Percentiles rank a stretch among this genome's conserved stretches.
Conservation (phyloP, 768 basidiomycete species). For the Amanita fuliginea region DNA sequence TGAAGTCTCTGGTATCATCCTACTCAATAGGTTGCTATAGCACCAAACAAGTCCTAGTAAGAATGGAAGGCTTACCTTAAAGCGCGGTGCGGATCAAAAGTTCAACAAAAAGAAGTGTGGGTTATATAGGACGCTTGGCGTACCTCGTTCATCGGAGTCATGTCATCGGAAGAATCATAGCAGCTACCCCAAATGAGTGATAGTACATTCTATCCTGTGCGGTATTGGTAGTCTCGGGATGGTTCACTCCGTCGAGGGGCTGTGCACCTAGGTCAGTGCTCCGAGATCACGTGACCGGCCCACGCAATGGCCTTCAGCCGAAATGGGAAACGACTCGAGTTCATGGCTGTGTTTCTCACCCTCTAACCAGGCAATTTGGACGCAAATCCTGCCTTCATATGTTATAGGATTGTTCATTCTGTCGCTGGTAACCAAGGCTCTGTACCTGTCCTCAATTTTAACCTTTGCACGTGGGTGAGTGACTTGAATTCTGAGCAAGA, state of each 20-base stretch:
- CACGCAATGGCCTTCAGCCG: background rate
- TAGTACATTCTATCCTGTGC: background rate
- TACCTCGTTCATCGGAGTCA: background rate
- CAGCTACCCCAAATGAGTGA: background rate
- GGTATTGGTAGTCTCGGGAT: background rate
- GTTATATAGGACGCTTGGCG: background rate
- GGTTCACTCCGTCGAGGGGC: background rate
- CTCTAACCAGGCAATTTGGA: background rate
- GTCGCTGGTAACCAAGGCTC: background rate
- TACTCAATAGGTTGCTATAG: conserved; percentile 1
- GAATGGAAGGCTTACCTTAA: conserved; percentile 1
- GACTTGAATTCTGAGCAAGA: background rate
- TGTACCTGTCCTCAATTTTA: background rate
- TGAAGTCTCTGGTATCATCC: conserved; percentile 5
- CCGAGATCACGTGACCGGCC: background rate
- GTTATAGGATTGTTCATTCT: background rate
- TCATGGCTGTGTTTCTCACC: background rate
- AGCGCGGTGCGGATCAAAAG: conserved; percentile 1
- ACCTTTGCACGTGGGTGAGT: background rate
- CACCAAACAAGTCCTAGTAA: background rate
- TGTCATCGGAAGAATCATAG: background rate
- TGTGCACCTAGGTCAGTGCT: background rate
- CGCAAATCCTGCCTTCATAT: background rate
- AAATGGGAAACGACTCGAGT: background rate
- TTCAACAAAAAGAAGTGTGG: background rate